Evolutionary conservation across 2,329 filamentous ascomycete species (phyloP), one percentile per base, ranked within the genome.

Genomic region (Talaromyces funiculosus): DNA sequence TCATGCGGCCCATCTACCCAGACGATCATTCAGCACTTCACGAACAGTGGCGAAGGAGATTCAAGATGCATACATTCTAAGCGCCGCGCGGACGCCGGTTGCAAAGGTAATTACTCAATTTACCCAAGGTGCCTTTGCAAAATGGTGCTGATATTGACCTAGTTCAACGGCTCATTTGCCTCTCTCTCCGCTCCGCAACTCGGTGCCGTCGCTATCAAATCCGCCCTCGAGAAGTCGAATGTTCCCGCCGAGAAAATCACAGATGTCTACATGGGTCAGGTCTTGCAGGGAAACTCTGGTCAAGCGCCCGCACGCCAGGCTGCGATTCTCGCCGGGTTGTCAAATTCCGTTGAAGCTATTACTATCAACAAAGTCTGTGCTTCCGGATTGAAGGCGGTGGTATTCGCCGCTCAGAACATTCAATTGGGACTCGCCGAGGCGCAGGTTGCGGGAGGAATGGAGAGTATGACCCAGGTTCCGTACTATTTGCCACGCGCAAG

Each of bases 321-420:
- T 10, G 81, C 86, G 65, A 89, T 97, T 62, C 93, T 95, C 71
- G 91, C 94, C 3, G 92, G 92, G 1, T 84, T 97, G 3, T 83
- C 91, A 9, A 80, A 86, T n/a, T 85, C 82, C 6, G 84, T 95
- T 60, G 94, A 99, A 78, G 89, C 92, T 37, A 87, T 89, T 55
- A 97, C 94, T 16, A 88, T 99, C 76, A 99, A 99, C 82, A 99
- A 99, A 78, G 94, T 99, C 62, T 99, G 94, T 80, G 89, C 94
- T 3, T 97, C 92, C 0, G 94, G 94, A 4, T 81, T 99, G 66
- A 99, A 99, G 76, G 90, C 94, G 1, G 92, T 97, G 4, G 86
- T 84, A 22, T 84, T 97, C 47, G 94, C 93, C 1, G 93, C 93
- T 1, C 91, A 96, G 71, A 94, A 96, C 71, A 96, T 97, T 68